These are phyloP conservation scores for Trichosporon asahii DNA, from an alignment of 1,284 basidiomycete genomes.

Conservation along the genomic window DNA sequence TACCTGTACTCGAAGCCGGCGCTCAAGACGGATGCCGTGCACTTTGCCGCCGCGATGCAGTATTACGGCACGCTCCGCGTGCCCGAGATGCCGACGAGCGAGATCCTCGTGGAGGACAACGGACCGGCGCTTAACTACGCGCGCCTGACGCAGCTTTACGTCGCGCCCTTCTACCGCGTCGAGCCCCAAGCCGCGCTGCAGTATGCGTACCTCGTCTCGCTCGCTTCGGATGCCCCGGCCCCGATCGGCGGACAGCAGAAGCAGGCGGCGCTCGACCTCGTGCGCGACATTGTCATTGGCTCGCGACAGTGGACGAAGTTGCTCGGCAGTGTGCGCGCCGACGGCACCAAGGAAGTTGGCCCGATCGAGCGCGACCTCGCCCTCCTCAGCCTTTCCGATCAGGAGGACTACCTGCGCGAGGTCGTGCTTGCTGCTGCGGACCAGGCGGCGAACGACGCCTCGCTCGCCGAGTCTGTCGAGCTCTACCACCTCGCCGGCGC, in stretches of 20 bases:
- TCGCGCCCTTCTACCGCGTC: slow-evolving; percentile 83
- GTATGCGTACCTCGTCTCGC: slow-evolving; percentile 86
- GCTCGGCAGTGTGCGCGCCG: slow-evolving; percentile 82
- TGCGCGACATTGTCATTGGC: slow-evolving; percentile 80
- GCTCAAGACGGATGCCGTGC: slow-evolving; percentile 89
- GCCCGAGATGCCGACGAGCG: slow-evolving; percentile 67
- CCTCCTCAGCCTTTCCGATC: slow-evolving; percentile 70
- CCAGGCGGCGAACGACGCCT: slow-evolving; percentile 64
- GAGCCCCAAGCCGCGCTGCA: slow-evolving; percentile 91
- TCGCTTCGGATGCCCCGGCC: slow-evolving; percentile 65
- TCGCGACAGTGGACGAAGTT: slow-evolving; percentile 79
- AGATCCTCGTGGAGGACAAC: slow-evolving; percentile 61
- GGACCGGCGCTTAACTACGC: slow-evolving; percentile 66
- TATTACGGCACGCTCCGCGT: slow-evolving; percentile 92
- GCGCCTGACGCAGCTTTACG: slow-evolving; percentile 86
- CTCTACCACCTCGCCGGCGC: slow-evolving; percentile 93
- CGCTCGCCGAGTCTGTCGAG: slow-evolving; percentile 86
- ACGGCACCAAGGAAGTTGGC: slow-evolving; percentile 85
- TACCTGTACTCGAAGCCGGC: slow-evolving; percentile 84
- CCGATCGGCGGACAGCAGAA: slow-evolving; percentile 75
- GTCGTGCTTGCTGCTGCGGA: slow-evolving; percentile 79
- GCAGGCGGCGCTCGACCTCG: slow-evolving; percentile 79
- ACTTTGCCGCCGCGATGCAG: slow-evolving; percentile 83
- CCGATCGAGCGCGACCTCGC: slow-evolving; percentile 77
- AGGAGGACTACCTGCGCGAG: slow-evolving; percentile 70